These are phyloP conservation scores for Candida morakotiae DNA, from an alignment of 805 yeast genomes.

Conservation along the genomic window DNA sequence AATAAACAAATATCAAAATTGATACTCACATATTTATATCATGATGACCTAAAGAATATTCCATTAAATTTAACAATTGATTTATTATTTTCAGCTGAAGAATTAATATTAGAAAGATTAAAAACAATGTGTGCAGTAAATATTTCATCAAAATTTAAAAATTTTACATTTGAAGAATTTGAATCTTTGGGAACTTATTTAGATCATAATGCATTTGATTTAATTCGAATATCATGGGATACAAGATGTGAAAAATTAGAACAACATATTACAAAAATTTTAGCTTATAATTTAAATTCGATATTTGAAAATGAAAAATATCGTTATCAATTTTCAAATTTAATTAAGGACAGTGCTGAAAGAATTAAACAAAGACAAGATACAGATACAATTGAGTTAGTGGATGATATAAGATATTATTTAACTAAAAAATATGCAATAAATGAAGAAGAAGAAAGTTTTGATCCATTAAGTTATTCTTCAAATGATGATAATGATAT, in stretches of 20 bases:
- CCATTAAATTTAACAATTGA: conserved; percentile 51
- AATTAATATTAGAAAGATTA: conserved; percentile 54
- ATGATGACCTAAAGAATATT: conserved; percentile 49
- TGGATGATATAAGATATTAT: conserved; percentile 73
- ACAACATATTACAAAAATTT: conserved; percentile 52
- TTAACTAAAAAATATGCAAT: conserved; percentile 38
- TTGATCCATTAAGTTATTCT: conserved; percentile 16
- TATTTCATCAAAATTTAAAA: conserved; percentile 29
- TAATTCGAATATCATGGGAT: conserved; percentile 65
- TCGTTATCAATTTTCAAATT: conserved; percentile 12
- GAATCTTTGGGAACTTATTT: conserved; percentile 13
- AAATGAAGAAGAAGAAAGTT: conserved; percentile 21
- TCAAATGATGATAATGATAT: conserved; percentile 15
- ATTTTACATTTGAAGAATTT: conserved; percentile 17
- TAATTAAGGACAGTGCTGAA: conserved; percentile 44
- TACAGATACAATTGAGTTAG: conserved; percentile 74
- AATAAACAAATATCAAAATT: conserved; percentile 40
- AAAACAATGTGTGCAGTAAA: conserved; percentile 59
- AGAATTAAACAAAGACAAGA: conserved; percentile 61
- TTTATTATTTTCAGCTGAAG: conserved; percentile 56
- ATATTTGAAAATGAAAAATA: conserved; percentile 32
- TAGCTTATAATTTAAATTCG: conserved; percentile 46
- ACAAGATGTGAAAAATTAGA: conserved; percentile 63
- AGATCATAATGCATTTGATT: conserved; percentile 47
- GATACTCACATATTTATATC: conserved; percentile 53